A percentile compares a stretch with the other conserved stretches of the same genome.
Conservation (phyloP, 495 filamentous ascomycete genomes). For the Lasiosphaeria miniovina region DNA sequence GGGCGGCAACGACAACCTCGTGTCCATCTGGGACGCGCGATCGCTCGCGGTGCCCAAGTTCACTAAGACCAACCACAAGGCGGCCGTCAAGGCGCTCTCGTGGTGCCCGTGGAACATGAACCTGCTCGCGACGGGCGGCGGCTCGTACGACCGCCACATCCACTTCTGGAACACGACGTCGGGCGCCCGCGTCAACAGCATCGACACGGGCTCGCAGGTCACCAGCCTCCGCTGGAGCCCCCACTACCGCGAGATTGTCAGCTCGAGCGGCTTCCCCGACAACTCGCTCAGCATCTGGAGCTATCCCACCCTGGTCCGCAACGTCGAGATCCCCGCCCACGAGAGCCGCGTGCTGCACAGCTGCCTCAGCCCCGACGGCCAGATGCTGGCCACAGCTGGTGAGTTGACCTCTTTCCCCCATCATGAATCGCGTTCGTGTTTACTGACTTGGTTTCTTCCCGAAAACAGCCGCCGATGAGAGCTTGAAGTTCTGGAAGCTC, state of each 20-base stretch:
- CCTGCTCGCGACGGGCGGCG: constrained; percentile 92
- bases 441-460: constrained; percentile 16
- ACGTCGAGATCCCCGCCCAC: constrained; percentile 98
- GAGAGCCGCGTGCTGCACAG: constrained; percentile 95
- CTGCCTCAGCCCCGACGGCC: constrained; percentile 90
- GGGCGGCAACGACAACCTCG: constrained; percentile 96
- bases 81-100: constrained; percentile 93
- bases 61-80: constrained; percentile 98
- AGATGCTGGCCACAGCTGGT: constrained; percentile 92
- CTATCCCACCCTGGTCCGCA: constrained; percentile 93
- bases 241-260: constrained; percentile 95
- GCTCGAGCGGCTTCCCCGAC: constrained; percentile 95
- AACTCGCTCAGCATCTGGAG: constrained; percentile 98
- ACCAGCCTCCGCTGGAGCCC: constrained; percentile 94
- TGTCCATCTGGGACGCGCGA: constrained; percentile 98
- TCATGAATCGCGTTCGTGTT: not conserved
- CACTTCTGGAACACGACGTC: constrained; percentile 99
- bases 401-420: constrained; percentile 18
- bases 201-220: constrained; percentile 96
- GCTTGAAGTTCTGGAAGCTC: constrained; percentile 99
- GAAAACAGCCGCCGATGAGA: constrained; percentile 76
- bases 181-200: constrained; percentile 95
- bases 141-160: constrained; percentile 94
- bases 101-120: constrained; percentile 99
- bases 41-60: constrained; percentile 91